phyloP scores from a whole-genome alignment of 2,329 filamentous ascomycete species.

The Neopestalotiopsis rosae region DNA sequence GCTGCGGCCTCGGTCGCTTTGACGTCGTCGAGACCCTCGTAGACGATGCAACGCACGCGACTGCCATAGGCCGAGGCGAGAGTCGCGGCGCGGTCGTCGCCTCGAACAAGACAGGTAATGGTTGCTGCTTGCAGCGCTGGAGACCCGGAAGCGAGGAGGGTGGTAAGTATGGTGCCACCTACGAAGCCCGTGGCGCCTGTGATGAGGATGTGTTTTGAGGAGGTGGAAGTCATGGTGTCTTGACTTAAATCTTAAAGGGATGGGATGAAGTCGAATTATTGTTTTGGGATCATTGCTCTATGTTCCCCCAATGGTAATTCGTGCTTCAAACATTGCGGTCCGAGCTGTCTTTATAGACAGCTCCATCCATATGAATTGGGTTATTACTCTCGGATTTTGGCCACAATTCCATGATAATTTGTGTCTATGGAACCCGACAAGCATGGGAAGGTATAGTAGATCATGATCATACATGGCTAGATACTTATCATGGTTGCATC shows the following conservation, averaged over 20 bases:
- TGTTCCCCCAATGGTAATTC: background rate
- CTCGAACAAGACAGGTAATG: slow-evolving; percentile 30
- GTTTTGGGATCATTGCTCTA: background rate
- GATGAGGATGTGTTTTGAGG: slow-evolving; percentile 27
- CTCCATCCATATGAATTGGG: background rate
- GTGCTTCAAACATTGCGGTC: background rate
- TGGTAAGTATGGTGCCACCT: slow-evolving; percentile 18
- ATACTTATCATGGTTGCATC: background rate
- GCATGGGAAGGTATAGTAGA: background rate
- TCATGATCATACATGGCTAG: background rate
- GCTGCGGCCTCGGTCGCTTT: slow-evolving; percentile 22
- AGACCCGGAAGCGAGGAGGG: slow-evolving; percentile 11
- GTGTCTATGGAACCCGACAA: background rate
- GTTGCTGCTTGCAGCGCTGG: background rate
- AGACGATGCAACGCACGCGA: slow-evolving; percentile 27
- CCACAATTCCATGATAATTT: background rate
- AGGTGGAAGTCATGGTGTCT: slow-evolving; percentile 20
- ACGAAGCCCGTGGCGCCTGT: slow-evolving; percentile 33
- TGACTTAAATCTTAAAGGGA: background rate
- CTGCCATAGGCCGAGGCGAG: slow-evolving; percentile 26
- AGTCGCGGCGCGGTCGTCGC: slow-evolving; percentile 26
- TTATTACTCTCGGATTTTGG: background rate
- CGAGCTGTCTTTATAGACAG: background rate
- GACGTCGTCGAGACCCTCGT: slow-evolving; percentile 30
- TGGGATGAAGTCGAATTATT: background rate